Evolutionary conservation across 306 rosid species (phyloP), one percentile per base, ranked within the genome.

Genomic region (Begonia loranthoides): DNA sequence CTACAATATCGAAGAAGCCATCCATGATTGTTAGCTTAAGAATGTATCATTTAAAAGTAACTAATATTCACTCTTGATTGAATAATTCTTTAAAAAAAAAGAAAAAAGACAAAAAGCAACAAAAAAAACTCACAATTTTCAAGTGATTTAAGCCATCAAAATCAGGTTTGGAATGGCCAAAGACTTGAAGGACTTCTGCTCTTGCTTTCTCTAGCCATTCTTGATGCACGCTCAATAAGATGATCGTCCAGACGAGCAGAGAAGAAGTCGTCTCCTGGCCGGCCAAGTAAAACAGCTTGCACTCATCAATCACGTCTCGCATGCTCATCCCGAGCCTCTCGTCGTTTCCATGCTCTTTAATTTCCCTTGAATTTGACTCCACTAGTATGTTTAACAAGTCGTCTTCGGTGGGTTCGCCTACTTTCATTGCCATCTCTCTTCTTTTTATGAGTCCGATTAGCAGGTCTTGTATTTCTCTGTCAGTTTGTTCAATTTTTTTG

Each of bases 191-290:
- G 11, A 80, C 79, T 62, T 80, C 88, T 4, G 73, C 73, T 54
- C 77, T 66, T 1, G 84, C 89, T 21, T 45, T 70, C 15, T 12
- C 15, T 58, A 77, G 79, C 84, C 89, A 81, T 38, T 46, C 3
- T 13, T 73, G 73, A 17, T 61, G 10, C 62, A 14, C 54, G 19
- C 70, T 58, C 39, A 77, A n/a, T 6, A 77, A n/a, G 11, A 77
- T 12, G 59, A 76, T 63, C 0, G 88, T 77, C 88, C 84, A 80
- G 17, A 34, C 49, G 15, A 76, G 70, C 49, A 71, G 40, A 22
- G 1, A 17, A 0, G 74, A 50, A 2, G 71, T 60, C 0, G 76
- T 76, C 33, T 76, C 77, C 52, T 76, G 72, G 0, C 85, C 90
- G 0, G 76, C 70, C 3, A 66, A 9, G 58, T 79, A 79, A 58